Evolutionary conservation across 345 rosid species (phyloP), one percentile per base, ranked within the genome.

Genomic region (Gossypium stocksii): DNA sequence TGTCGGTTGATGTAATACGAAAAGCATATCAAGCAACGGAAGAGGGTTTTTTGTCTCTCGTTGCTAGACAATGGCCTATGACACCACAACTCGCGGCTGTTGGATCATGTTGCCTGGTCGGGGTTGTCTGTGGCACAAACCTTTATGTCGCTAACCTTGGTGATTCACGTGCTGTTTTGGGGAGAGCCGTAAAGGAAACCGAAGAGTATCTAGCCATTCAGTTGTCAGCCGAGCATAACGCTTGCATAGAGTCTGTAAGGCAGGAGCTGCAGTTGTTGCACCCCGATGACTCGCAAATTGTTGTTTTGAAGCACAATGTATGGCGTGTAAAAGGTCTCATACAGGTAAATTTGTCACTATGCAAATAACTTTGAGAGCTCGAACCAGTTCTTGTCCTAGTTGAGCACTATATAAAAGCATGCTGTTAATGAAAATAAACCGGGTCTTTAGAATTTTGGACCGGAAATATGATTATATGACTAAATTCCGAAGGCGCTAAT

Each of bases 291-390:
- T 49, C 86, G 0, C 88, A 87, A 49, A 89, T 92, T 52, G 97
- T 92, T 58, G 86, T 90, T 74, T 77, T 92, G 45, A 92, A 87
- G 75, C 93, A 89, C 77, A 92, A 92, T 52, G 97, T 92, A 8
- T 92, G 97, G 97, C 89, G 97, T 3, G 96, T 92, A 7, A 92
- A 92, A 78, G 97, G 97, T 77, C 84, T 90, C 81, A 90, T 92
- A 78, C 97, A 92, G 93, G 97, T 88, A 76, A 56, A 70, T 60
- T 27, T 71, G n/a, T 66, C 54, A 44, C 38, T 46, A 38, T 46
- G 71, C 58, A 38, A 54, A 54, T 41, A 59, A 49, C 25, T 29
- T 62, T 48, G 53, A 59, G 45, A 23, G 7, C 13, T 48, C 49
- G 57, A 23, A 3, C 43, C 57, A 23, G 43, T 67, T 48, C 43